Evolutionary conservation across 352 stramenopile species (phyloP).

Genomic region (Phytopythium delawarense): DNA sequence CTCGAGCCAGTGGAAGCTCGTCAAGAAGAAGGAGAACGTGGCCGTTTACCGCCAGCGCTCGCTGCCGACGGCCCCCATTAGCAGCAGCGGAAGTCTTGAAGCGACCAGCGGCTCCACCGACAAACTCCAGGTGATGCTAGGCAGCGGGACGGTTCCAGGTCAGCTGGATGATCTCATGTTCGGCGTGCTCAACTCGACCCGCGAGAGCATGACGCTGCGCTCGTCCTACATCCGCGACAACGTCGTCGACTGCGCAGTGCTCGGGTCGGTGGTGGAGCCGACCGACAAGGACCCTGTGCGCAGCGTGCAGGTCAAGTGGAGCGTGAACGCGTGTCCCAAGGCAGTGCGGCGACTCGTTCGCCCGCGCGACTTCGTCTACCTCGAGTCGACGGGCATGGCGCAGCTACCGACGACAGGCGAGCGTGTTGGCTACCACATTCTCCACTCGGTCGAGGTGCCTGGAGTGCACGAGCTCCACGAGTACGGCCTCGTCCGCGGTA

Average conservation of each 20-base stretch:
- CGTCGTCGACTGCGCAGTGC: slow-evolving; percentile 21
- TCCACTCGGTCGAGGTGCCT: slow-evolving; percentile 27
- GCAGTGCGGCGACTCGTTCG: slow-evolving; percentile 25
- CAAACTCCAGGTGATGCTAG: slow-evolving; percentile 17
- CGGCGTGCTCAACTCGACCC: slow-evolving; percentile 19
- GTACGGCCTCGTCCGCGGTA: slow-evolving; percentile 21
- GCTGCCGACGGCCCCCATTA: neutral
- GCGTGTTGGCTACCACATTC: slow-evolving; percentile 28
- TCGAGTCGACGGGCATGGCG: slow-evolving; percentile 32
- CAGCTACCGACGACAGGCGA: slow-evolving; percentile 21
- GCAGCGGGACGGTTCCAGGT: slow-evolving; percentile 23
- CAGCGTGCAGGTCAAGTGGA: slow-evolving; percentile 30
- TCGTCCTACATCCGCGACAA: slow-evolving; percentile 27
- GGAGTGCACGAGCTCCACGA: slow-evolving; percentile 16
- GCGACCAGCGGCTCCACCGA: neutral
- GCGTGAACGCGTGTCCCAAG: slow-evolving; percentile 15
- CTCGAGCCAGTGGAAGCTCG: slow-evolving; percentile 30
- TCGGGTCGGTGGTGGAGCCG: slow-evolving; percentile 14
- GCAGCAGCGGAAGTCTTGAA: slow-evolving; percentile 1
- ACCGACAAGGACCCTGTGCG: slow-evolving; percentile 19
- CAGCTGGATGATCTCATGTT: slow-evolving; percentile 30
- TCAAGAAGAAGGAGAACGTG: slow-evolving; percentile 30
- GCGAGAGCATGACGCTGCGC: slow-evolving; percentile 22
- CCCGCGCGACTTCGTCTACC: slow-evolving; percentile 33
- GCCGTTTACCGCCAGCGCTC: slow-evolving; percentile 29